phyloP scores from a whole-genome alignment of 2,329 filamentous ascomycete genomes.

The Orbilia oligospora region DNA sequence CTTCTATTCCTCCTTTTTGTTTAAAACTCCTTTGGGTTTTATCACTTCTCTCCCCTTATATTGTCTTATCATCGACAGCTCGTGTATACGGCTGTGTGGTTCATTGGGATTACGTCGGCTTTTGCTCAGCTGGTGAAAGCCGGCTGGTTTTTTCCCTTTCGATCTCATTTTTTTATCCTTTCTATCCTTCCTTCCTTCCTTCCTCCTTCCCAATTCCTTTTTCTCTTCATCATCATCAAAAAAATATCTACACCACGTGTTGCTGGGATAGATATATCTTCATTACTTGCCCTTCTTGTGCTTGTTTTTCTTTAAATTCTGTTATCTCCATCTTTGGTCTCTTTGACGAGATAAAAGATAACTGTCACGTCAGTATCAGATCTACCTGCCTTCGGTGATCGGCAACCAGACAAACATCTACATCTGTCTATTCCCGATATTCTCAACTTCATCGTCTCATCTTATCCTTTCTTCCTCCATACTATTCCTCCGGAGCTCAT shows the following conservation, averaged over 20 bases:
- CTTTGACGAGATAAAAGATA: conserved; percentile 6
- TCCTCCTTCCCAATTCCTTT: too few species aligned
- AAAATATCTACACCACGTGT: conserved; percentile 16
- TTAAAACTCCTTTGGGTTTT: conserved; percentile 35
- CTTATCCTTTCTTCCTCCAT: neutral
- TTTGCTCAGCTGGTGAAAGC: neutral
- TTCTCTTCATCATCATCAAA: neutral
- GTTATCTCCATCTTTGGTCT: neutral
- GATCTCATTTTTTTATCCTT: neutral
- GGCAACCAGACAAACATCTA: neutral
- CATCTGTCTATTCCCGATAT: neutral
- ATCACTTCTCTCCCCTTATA: neutral
- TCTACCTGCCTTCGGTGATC: neutral
- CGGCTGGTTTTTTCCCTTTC: neutral
- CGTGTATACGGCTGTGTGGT: neutral
- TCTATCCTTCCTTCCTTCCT: too few species aligned
- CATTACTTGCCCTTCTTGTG: neutral
- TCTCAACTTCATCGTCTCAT: neutral
- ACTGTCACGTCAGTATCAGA: neutral
- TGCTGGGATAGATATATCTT: conserved; percentile 19
- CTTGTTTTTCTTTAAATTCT: neutral
- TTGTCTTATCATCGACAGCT: neutral
- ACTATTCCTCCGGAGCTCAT: neutral
- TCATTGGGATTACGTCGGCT: neutral
- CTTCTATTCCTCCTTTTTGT: conserved; percentile 7